Evolutionary conservation across 73 alveolate genomes (phyloP), one percentile per base, ranked within the genome.

Genomic region (Paramecium biaurelia): DNA sequence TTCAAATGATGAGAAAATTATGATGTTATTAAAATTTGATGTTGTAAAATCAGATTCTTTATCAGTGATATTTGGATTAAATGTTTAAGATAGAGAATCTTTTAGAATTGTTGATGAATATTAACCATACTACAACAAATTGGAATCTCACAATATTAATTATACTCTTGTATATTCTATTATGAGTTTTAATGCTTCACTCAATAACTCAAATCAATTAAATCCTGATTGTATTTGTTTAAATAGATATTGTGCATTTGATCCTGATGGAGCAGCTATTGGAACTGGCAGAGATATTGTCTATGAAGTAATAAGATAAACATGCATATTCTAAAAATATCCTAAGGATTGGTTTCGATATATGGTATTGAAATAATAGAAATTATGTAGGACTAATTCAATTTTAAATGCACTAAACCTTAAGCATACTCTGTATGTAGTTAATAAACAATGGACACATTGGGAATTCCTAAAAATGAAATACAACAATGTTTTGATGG

Each of bases 161-260:
- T 79, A 42, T 24, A 42, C 45, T 0, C 37, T 79, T 2, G 30
- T 30, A 20, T 79, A 79, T 42, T 23, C 76, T 1, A 24, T 41
- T 3, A 24, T 26, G 18, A 43, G 49, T 41, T 21, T 30, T 41
- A 5, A 42, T 23, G 1, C 21, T 18, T 1, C 5, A 53, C 0
- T 4, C 9, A 6, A 18, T 20, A 5, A 4, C 0, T 14, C 9
- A 5, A 18, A 20, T 1, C 63, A 21, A 74, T 23, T 0, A 43
- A 67, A 21, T 5, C 1, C 18, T 67, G 87, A 74, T 74, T 74
- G 87, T 15, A 30, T 74, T 8, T 35, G 87, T 14, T 9, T 6
- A 15, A 43, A 43, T 21, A 74, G 35, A 74, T 74, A 74, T 74
- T 74, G 87, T 34, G 87, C 87, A 32, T 74, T 35, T 0, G 87